phyloP scores from a whole-genome alignment of 176 grass and related monocot species.

The Elaeis guineensis region DNA sequence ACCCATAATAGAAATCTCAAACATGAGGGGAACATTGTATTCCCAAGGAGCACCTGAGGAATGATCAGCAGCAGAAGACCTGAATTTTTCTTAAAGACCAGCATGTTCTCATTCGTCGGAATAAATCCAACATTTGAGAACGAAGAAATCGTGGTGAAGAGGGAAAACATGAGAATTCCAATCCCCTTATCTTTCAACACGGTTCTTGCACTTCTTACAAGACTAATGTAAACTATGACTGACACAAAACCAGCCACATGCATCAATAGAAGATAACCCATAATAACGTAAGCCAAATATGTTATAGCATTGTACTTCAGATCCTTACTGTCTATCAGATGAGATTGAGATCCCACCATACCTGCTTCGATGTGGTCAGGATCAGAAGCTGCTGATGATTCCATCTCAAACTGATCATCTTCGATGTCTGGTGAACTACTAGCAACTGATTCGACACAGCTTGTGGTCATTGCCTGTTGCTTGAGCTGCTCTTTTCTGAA shows the following conservation, averaged over 20 bases:
- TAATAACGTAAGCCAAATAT: constrained; percentile 28
- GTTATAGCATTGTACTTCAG: constrained; percentile 25
- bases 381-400: too few species aligned
- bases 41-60: constrained; percentile 39
- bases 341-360: too few species aligned
- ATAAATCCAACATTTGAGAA: constrained; percentile 55
- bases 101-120: constrained; percentile 69
- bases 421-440: too few species aligned
- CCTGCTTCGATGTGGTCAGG: too few species aligned
- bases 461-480: not conserved
- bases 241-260: constrained; percentile 26
- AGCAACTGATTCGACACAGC: too few species aligned
- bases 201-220: constrained; percentile 12
- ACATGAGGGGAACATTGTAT: constrained; percentile 43
- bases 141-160: constrained; percentile 55
- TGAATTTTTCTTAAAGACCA: constrained; percentile 29
- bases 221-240: constrained; percentile 23
- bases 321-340: not conserved
- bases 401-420: too few species aligned
- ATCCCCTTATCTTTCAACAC: constrained; percentile 38
- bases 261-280: constrained; percentile 24
- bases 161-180: constrained; percentile 34
- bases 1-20: constrained; percentile 34
- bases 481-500: constrained; percentile 29
- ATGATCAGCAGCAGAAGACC: constrained; percentile 46